Base-by-base conservation (phyloP, 2,329 filamentous ascomycete genomes). In the Fusarium succisae region DNA sequence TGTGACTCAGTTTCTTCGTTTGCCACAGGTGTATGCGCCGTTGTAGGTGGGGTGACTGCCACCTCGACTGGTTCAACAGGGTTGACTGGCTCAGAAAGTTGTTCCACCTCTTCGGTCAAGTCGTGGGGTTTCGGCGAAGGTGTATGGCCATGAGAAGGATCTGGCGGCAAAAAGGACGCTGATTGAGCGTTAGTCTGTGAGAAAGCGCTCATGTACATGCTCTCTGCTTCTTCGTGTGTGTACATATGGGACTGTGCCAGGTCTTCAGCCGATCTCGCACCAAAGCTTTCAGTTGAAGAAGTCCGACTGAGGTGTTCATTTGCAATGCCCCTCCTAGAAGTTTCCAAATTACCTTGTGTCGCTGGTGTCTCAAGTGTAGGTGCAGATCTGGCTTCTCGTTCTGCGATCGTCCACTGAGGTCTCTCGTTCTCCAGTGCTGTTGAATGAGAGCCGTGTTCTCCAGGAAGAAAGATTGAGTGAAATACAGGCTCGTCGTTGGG, bases 141-240 rank as follows among this genome's bases (percentile, higher is more conserved):
- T 32, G 64, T n/a, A 26, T 37, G 73, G 14, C 56, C 53, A 17
- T 67, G 68, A 22, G 71, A 76, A 30, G 53, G 45, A 37, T 48
- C 47, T 20, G 66, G 63, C 18, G 72, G 58, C 12, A 56, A 28
- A 10, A 50, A 28, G 5, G 56, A 48, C 12, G 65, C 62, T 5
- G 61, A 78, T 15, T 82, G 79, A 5, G 79, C 79, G 39, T 83
- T 80, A 5, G 82, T 80, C 32, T 87, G 83, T 5, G 90, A 92
- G 58, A 92, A 88, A 3, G 91, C 91, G 71, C 91, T 96, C 91
- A 95, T 92, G 77, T 96, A 97, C 91, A 97, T 93, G 80, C 94
- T 96, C 78, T 94, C 91, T 0, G 93, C 93, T 71, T 96, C 93
- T 70, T 94, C 92, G 66, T 94, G 93, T 41, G 90, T 94, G 78